Conservation (phyloP, 371 early-diverging fungal species). For the Mortierella polycephala region DNA sequence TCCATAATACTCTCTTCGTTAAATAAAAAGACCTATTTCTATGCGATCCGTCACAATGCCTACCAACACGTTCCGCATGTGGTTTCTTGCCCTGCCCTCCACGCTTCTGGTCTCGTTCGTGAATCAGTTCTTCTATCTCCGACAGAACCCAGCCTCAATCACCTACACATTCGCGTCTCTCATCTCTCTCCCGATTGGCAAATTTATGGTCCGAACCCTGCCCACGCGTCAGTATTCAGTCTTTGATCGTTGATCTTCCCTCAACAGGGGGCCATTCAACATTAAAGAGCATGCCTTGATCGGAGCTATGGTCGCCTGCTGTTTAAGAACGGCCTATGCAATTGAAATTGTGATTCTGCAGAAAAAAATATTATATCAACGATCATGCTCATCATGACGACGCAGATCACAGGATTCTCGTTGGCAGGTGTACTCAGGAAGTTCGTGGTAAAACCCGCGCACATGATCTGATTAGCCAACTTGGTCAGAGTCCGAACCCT, state of each 20-base stretch:
- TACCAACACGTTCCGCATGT: conserved; percentile 75
- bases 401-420: conserved; percentile 84
- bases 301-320: conserved; percentile 54
- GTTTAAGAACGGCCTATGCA: conserved; percentile 65
- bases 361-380: conserved; percentile 68
- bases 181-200: conserved; percentile 72
- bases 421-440: conserved; percentile 79
- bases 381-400: conserved; percentile 71
- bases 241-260: conserved; percentile 57
- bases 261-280: conserved; percentile 80
- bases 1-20: no score
- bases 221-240: conserved; percentile 57
- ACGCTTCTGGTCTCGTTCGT: conserved; percentile 67
- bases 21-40: not conserved
- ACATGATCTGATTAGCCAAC: conserved; percentile 87
- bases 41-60: conserved; percentile 71
- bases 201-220: conserved; percentile 66
- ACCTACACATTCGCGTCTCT: conserved; percentile 67
- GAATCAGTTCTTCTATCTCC: conserved; percentile 82
- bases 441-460: conserved; percentile 75
- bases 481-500: conserved; percentile 75
- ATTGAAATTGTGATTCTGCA: conserved; percentile 79
- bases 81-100: conserved; percentile 72
- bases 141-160: conserved; percentile 68
- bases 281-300: conserved; percentile 81